Base-by-base conservation (phyloP, 768 basidiomycete species). In the Suillus lakei region DNA sequence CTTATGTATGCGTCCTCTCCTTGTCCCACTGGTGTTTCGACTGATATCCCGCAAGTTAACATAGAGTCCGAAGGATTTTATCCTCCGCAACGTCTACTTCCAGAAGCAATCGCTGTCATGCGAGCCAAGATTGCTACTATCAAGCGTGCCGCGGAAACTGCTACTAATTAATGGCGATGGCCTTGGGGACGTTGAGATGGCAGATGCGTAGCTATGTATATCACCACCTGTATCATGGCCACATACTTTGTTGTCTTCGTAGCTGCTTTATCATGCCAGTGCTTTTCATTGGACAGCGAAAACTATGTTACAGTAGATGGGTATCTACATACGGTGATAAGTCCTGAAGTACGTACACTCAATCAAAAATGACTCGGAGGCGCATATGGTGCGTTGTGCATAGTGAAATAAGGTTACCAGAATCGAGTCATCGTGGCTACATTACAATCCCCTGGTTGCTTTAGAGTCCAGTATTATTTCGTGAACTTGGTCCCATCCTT, bases 1-100 rank as follows among this genome's bases (percentile, higher is more conserved):
- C 78, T 84, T 98, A 62, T 98, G 97, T 96, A 71, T 71, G 93
- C 82, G 44, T 39, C 62, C 59, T 50, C 13, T 32, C 18, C 60
- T 51, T 18, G 48, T 55, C 64, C 1, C 6, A 38, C 12, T n/a
- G n/a, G 50, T 38, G 36, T 51, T 60, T 12, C 4, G 65, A 43
- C 60, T 69, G 41, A 58, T n/a, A 34, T 46, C 60, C 55, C 5
- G 28, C 73, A 93, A 77, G 96, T 94, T 81, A 92, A 87, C 66
- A 84, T 99, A 44, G 96, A 99, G 77, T 95, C 95, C 0, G 93
- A 96, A 72, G 91, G 96, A 5, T 87, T 93, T 15, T 98, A 98
- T 73, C 78, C 86, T 4, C 96, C 97, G 0, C 88, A 96, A 77
- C 85, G 92, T 38, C 81, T 99, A 13, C 79, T 97, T 16, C 88